phyloP scores from a whole-genome alignment of 1,139 yeast genomes.

The Hansenula lynferdii region DNA sequence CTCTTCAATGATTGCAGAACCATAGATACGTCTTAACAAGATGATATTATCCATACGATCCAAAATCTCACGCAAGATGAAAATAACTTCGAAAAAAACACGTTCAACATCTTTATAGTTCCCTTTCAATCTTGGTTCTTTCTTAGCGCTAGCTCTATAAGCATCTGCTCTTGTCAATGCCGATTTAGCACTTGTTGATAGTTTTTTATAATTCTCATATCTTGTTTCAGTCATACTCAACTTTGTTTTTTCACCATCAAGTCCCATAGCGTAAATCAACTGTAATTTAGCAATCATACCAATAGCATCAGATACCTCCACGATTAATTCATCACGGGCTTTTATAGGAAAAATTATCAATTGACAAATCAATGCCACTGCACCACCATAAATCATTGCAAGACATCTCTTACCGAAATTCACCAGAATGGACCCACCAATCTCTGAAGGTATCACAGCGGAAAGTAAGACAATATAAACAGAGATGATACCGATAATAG shows the following conservation, averaged over 20 bases:
- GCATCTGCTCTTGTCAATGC: slow-evolving; percentile 37
- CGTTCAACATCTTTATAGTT: slow-evolving; percentile 33
- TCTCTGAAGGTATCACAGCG: slow-evolving; percentile 32
- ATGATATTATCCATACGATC: slow-evolving; percentile 43
- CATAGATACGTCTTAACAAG: slow-evolving; percentile 37
- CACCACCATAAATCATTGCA: slow-evolving; percentile 46
- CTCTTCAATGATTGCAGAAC: slow-evolving; percentile 41
- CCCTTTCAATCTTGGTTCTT: slow-evolving; percentile 46
- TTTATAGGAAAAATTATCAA: slow-evolving; percentile 39
- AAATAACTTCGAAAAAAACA: slow-evolving; percentile 39
- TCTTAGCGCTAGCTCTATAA: slow-evolving; percentile 35
- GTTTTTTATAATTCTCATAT: slow-evolving; percentile 24
- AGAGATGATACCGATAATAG: slow-evolving; percentile 42
- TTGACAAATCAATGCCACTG: slow-evolving; percentile 40
- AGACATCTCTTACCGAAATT: slow-evolving; percentile 45
- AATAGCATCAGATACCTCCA: slow-evolving; percentile 35
- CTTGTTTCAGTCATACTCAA: slow-evolving; percentile 24
- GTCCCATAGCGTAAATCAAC: slow-evolving; percentile 33
- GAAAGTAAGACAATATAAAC: slow-evolving; percentile 40
- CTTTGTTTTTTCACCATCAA: slow-evolving; percentile 31
- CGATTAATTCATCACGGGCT: slow-evolving; percentile 39
- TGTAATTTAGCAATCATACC: slow-evolving; percentile 35
- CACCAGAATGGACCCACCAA: slow-evolving; percentile 35
- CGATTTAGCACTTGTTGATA: slow-evolving; percentile 32
- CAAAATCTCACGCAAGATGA: slow-evolving; percentile 39